A percentile compares a stretch with the other conserved stretches of the same genome.
phyloP scores from a whole-genome alignment of 2,329 filamentous ascomycete genomes.

The Neonectria punicea region DNA sequence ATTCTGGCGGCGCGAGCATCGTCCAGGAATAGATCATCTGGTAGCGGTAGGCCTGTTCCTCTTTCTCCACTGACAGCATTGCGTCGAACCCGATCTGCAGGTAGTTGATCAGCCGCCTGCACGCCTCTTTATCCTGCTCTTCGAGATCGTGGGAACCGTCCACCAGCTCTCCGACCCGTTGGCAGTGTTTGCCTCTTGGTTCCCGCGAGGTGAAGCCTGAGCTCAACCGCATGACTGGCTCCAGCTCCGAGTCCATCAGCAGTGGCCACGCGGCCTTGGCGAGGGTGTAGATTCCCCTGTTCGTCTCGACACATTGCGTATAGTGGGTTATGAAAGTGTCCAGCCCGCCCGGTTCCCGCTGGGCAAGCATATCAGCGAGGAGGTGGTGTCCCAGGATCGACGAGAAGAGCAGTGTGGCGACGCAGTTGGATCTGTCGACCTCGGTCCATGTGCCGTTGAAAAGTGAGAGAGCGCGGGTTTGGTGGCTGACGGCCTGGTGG shows the following conservation, averaged over 20 bases:
- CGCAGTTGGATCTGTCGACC: constrained; percentile 18
- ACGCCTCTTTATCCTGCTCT: background rate
- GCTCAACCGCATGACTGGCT: constrained; percentile 18
- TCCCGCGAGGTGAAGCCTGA: background rate
- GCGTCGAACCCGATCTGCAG: constrained; percentile 30
- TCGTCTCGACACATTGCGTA: constrained; percentile 23
- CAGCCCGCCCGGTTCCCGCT: background rate
- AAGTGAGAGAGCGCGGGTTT: constrained; percentile 24
- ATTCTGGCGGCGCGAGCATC: constrained; percentile 16
- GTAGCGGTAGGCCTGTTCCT: background rate
- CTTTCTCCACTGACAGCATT: background rate
- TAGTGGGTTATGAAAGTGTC: constrained; percentile 11
- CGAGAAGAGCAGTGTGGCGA: constrained; percentile 29
- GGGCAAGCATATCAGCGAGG: constrained; percentile 18
- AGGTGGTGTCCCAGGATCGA: constrained; percentile 23
- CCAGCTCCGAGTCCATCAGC: constrained; percentile 10
- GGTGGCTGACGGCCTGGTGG: constrained; percentile 9
- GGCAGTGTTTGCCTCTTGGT: constrained; percentile 10
- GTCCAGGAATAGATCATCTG: constrained; percentile 33
- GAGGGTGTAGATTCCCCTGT: constrained; percentile 24
- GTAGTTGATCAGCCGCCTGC: background rate
- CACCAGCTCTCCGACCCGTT: background rate
- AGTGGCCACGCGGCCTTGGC: constrained; percentile 8
- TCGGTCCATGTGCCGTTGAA: constrained; percentile 25
- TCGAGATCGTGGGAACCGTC: background rate